Percentiles rank a stretch among this genome's conserved stretches.
phyloP scores from a whole-genome alignment of 1,284 basidiomycete genomes.

The Trichosporon sp. region DNA sequence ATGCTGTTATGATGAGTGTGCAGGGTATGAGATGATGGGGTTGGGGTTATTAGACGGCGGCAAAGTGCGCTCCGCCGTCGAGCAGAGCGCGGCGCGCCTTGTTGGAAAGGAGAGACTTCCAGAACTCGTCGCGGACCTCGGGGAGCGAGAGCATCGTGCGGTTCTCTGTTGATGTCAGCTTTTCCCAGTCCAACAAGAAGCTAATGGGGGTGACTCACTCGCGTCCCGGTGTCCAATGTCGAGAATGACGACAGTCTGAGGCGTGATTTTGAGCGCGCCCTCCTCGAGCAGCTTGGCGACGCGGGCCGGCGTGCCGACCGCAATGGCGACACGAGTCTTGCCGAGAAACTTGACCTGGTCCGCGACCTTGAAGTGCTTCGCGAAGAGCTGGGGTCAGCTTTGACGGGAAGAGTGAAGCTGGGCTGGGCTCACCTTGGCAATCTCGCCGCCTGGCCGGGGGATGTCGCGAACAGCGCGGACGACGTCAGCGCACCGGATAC shows the following conservation, averaged over 20 bases:
- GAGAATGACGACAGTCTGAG: conserved; percentile 51
- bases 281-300: conserved; percentile 55
- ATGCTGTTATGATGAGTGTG: conserved; percentile 8
- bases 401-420: background rate
- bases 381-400: conserved; percentile 49
- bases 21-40: background rate
- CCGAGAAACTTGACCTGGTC: conserved; percentile 56
- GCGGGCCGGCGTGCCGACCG: conserved; percentile 56
- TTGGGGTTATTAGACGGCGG: background rate
- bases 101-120: conserved; percentile 52
- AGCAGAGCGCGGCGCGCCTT: conserved; percentile 46
- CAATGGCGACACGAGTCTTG: conserved; percentile 53
- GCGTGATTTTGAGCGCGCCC: conserved; percentile 51
- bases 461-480: conserved; percentile 52
- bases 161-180: conserved; percentile 43
- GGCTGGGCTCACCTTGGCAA: conserved; percentile 50
- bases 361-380: conserved; percentile 57
- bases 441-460: conserved; percentile 49
- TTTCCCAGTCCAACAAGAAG: too few relatives aligned
- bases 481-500: conserved; percentile 56
- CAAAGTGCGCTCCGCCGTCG: conserved; percentile 19
- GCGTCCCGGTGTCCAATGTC: conserved; percentile 52
- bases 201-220: conserved; percentile 38
- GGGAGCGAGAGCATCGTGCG: conserved; percentile 53
- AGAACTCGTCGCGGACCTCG: conserved; percentile 55